phyloP scores from a whole-genome alignment of 495 filamentous ascomycete genomes.

The Hypoxylon intermedium region DNA sequence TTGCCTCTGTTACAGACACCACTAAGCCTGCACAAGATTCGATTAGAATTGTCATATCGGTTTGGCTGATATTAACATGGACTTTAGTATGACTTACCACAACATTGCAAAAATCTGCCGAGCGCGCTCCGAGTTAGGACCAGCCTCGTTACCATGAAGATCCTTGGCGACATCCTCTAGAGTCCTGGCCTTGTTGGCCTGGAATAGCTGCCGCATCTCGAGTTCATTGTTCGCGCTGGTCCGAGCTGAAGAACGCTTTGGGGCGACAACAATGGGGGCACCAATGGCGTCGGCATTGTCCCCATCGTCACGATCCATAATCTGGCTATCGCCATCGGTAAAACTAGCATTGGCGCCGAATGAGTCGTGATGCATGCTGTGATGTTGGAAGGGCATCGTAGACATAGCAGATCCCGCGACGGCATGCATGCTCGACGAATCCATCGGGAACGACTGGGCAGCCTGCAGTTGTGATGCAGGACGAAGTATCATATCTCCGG shows the following conservation, averaged over 20 bases:
- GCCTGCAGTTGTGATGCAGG: conserved; percentile 64
- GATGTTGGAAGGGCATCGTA: too few relatives aligned
- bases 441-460: conserved; percentile 57
- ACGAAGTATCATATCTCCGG: conserved; percentile 72
- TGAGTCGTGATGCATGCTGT: conserved; percentile 58
- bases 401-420: conserved; percentile 57
- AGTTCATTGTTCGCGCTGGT: conserved; percentile 86
- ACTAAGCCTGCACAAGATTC: conserved; percentile 74
- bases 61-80: conserved; percentile 13
- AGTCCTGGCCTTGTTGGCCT: conserved; percentile 73
- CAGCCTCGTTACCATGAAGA: conserved; percentile 66
- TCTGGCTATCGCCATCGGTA: conserved; percentile 71
- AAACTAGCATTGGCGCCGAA: conserved; percentile 66
- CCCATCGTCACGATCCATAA: conserved; percentile 71
- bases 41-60: too few relatives aligned
- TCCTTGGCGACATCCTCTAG: conserved; percentile 85
- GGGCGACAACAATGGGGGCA: too few relatives aligned
- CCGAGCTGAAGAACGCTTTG: conserved; percentile 46
- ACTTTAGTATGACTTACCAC: conserved; percentile 66
- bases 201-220: conserved; percentile 85
- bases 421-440: conserved; percentile 56
- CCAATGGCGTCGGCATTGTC: conserved; percentile 67
- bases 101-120: conserved; percentile 98
- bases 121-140: conserved; percentile 86
- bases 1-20: conserved; percentile 79